phyloP scores from a whole-genome alignment of 2,329 filamentous ascomycete genomes.

The Penicillium sp. region DNA sequence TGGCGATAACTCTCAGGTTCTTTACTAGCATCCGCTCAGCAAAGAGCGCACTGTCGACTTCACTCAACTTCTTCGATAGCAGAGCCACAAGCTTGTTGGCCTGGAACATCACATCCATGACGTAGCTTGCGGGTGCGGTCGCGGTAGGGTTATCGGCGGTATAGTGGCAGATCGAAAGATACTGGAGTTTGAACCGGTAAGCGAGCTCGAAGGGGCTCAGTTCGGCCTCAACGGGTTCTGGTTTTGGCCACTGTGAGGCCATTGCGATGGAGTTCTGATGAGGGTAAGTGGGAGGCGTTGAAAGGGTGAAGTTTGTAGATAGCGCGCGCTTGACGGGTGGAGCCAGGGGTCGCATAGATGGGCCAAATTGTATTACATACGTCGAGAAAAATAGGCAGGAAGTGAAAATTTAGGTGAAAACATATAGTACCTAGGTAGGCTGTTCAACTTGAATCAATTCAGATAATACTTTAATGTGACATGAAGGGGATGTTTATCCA shows the following conservation, averaged over 20 bases:
- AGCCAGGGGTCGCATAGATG: no score
- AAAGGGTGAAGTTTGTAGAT: not conserved
- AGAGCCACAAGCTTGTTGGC: not conserved
- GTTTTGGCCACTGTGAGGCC: conserved; percentile 10
- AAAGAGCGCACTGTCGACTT: not conserved
- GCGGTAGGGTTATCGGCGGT: conserved; percentile 3
- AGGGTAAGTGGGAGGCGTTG: not conserved
- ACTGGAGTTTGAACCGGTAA: conserved; percentile 10
- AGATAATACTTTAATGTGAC: no score
- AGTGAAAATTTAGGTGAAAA: no score
- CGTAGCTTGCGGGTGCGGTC: conserved; percentile 3
- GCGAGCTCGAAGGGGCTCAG: conserved; percentile 4
- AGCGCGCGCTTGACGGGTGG: no score
- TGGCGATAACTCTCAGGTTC: no score
- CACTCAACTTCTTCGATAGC: not conserved
- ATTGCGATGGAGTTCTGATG: not conserved
- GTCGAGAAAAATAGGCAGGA: no score
- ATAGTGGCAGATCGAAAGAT: conserved; percentile 7
- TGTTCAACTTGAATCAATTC: no score
- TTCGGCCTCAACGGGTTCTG: not conserved
- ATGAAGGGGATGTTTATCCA: no score
- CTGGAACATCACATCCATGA: conserved; percentile 2
- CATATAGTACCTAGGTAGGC: no score
- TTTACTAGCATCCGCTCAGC: not conserved
- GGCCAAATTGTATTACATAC: no score